Percentiles rank a stretch among this genome's conserved stretches.
These are phyloP conservation scores for Salix brachista DNA, from an alignment of 345 rosid genomes.

Conservation along the genomic window DNA sequence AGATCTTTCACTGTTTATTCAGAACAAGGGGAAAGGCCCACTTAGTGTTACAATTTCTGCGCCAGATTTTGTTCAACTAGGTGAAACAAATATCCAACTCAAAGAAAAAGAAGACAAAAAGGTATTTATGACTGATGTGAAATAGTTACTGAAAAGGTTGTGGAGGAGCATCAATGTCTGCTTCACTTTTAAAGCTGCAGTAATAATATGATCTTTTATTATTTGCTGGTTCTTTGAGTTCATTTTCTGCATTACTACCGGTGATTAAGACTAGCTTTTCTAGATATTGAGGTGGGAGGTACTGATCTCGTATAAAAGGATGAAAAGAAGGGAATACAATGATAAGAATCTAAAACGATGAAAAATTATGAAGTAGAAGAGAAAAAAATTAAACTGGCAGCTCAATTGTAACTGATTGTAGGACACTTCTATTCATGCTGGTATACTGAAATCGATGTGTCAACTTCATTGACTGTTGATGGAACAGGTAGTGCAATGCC, in stretches of 20 bases:
- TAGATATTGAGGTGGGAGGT: background rate
- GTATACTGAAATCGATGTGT: background rate
- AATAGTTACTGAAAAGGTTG: constrained; percentile 6
- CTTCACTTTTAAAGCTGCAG: background rate
- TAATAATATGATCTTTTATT: background rate
- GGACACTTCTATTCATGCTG: background rate
- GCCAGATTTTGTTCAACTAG: constrained; percentile 46
- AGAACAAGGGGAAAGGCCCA: constrained; percentile 53
- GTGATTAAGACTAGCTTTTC: background rate
- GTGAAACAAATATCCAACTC: constrained; percentile 46
- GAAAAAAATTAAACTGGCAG: background rate
- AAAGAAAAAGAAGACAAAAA: constrained; percentile 39
- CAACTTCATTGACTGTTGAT: background rate
- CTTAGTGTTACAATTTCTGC: constrained; percentile 52
- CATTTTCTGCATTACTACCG: background rate
- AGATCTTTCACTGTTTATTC: constrained; percentile 60
- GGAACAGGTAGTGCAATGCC: background rate
- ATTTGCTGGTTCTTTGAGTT: background rate
- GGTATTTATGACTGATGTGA: constrained; percentile 31
- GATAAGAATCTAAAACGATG: background rate
- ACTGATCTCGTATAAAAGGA: background rate
- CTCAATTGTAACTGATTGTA: background rate
- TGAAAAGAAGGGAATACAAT: background rate
- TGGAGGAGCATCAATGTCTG: background rate
- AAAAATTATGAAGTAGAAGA: background rate